Evolutionary conservation across 371 early-diverging fungal genomes (phyloP).

Genomic region (Rhizomucor miehei): DNA sequence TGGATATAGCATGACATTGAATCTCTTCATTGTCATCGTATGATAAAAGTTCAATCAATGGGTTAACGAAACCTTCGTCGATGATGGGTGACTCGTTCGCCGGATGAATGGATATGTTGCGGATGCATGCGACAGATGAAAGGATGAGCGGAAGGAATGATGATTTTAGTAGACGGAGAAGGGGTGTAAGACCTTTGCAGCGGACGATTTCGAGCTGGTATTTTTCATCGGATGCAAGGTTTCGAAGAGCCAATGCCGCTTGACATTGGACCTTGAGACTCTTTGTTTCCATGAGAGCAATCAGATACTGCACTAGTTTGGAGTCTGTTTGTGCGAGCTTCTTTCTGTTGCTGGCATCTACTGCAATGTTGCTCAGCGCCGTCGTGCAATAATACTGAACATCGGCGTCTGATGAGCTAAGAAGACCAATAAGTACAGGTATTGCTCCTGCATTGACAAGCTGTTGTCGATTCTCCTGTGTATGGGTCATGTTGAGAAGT

Average conservation of each 20-base stretch:
- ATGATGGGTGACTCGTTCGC: slow-evolving; percentile 85
- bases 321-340: slow-evolving; percentile 77
- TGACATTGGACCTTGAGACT: slow-evolving; percentile 87
- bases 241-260: slow-evolving; percentile 86
- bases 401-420: slow-evolving; percentile 81
- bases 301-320: slow-evolving; percentile 72
- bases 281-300: slow-evolving; percentile 77
- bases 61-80: slow-evolving; percentile 77
- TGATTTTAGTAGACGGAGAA: slow-evolving; percentile 75
- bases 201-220: slow-evolving; percentile 86
- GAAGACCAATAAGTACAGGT: slow-evolving; percentile 76
- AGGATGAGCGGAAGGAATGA: slow-evolving; percentile 75
- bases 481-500: slow-evolving; percentile 92
- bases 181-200: slow-evolving; percentile 72
- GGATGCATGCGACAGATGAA: slow-evolving; percentile 90
- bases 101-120: slow-evolving; percentile 91
- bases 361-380: slow-evolving; percentile 90
- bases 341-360: slow-evolving; percentile 76
- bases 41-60: slow-evolving; percentile 68
- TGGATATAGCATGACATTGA: slow-evolving; percentile 85
- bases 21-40: slow-evolving; percentile 80
- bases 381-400: slow-evolving; percentile 91
- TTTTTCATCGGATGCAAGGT: slow-evolving; percentile 87
- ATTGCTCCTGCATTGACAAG: slow-evolving; percentile 86
- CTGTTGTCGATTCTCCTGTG: slow-evolving; percentile 83